Percentiles rank a stretch among this genome's conserved stretches.
phyloP scores from a whole-genome alignment of 129 eudicot species.

The Pittosporum tobira region DNA sequence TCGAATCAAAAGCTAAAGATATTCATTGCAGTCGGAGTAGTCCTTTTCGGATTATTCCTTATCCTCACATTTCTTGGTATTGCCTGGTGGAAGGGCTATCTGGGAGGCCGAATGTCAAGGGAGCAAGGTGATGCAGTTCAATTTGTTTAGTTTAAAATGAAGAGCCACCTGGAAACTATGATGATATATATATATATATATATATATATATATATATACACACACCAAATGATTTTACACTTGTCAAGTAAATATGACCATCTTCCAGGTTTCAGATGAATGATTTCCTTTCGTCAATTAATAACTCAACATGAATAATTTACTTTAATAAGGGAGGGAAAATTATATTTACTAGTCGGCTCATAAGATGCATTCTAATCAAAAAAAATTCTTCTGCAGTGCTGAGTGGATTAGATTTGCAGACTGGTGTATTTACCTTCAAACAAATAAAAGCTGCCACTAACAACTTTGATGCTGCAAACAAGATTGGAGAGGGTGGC shows the following conservation, averaged over 20 bases:
- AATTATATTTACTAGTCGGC: not conserved
- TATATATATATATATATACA: too few relatives aligned
- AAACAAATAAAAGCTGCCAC: constrained; percentile 68
- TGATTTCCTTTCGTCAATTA: too few relatives aligned
- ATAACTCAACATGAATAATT: too few relatives aligned
- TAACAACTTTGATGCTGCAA: constrained; percentile 30
- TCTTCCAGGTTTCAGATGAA: too few relatives aligned
- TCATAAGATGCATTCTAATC: not conserved
- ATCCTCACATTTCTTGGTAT: constrained; percentile 14
- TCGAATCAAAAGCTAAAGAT: constrained; percentile 19
- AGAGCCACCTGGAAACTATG: too few relatives aligned
- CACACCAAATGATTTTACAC: too few relatives aligned
- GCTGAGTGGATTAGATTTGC: constrained; percentile 34
- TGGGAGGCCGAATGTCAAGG: constrained; percentile 29
- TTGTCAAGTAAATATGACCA: too few relatives aligned
- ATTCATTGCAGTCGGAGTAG: constrained; percentile 20
- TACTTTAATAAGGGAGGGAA: not conserved
- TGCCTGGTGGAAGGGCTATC: constrained; percentile 36
- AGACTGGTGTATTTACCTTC: constrained; percentile 45
- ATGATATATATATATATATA: too few relatives aligned
- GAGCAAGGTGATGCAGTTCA: constrained; percentile 30
- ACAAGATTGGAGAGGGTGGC: constrained; percentile 76
- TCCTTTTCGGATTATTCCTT: constrained; percentile 20
- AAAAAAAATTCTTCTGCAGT: constrained; percentile 19
- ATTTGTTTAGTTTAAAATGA: not conserved